Evolutionary conservation across 2,329 filamentous ascomycete genomes (phyloP), one percentile per base, ranked within the genome.

Genomic region (Curvularia eragrostidis): DNA sequence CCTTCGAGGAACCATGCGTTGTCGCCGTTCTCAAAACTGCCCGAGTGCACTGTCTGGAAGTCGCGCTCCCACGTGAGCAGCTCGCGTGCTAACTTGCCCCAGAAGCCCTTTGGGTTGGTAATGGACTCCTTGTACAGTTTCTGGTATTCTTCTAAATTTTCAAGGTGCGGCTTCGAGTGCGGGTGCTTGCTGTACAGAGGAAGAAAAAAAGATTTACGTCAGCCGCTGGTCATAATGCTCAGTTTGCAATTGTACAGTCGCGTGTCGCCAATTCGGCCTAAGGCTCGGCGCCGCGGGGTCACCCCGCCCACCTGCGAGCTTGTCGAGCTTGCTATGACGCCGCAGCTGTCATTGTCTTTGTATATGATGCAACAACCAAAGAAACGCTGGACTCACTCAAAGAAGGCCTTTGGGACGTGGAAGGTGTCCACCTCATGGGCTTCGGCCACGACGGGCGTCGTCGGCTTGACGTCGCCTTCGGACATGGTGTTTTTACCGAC

Each of bases 1-100:
- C 95, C 95, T 82, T 97, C 95, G 61, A 93, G 80, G 76, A 98
- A 99, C 94, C 95, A 99, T 63, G 93, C 91, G 73, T 85, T 89
- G 81, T 99, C 93, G 68, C 95, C 95, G 62, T 90, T 83, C 52
- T 77, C 77, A 55, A 99, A 86, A 28, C 87, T 88, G 60, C 95
- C 95, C 58, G 84, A 86, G 77, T 87, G 87, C 52, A 96, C 93
- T 12, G 93, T 98, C 78, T 96, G 82, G 80, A 99, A 99, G 75
- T 98, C 94, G 66, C 85, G 86, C 66, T 92, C 88, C 91, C 95
- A 99, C 49, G 90, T 89, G 68, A 99, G 85, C 53, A 97, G 87
- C 71, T 98, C 93, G 64, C 93, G 91, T 48, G 93, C 95, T 77
- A 90, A 84, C 65, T 85, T 85, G 61, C 84, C 93, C 93, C 94